A percentile compares a stretch with the other conserved stretches of the same genome.
Conservation (phyloP, 2,329 filamentous ascomycete species). For the Aspergillus quadricinctus region DNA sequence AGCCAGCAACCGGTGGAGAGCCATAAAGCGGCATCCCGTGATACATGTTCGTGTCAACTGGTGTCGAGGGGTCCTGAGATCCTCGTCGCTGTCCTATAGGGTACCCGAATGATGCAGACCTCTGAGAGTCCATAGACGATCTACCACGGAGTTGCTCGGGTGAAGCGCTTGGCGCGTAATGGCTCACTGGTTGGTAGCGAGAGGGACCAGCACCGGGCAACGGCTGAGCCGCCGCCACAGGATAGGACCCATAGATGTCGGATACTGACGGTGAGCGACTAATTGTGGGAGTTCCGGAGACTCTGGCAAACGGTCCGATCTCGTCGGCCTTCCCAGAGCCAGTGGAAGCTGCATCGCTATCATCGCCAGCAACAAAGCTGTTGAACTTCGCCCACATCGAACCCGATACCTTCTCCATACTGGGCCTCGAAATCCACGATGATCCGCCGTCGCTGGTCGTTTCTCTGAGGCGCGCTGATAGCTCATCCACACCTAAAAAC, state of each 20-base stretch:
- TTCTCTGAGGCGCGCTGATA: conserved; percentile 76
- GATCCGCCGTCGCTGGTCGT: conserved; percentile 75
- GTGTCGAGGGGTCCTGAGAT: conserved; percentile 35
- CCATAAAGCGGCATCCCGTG: conserved; percentile 27
- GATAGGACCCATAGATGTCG: conserved; percentile 67
- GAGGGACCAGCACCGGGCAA: conserved; percentile 33
- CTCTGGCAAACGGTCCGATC: conserved; percentile 74
- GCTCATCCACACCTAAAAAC: conserved; percentile 73
- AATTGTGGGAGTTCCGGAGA: conserved; percentile 69
- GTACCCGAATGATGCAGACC: conserved; percentile 36
- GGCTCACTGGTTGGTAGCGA: conserved; percentile 41
- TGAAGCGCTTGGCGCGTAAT: conserved; percentile 48
- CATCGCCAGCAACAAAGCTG: conserved; percentile 91
- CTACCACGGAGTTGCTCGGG: conserved; percentile 48
- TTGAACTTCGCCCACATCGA: conserved; percentile 91
- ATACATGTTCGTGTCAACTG: conserved; percentile 31
- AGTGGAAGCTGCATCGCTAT: conserved; percentile 62
- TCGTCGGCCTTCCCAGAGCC: conserved; percentile 57
- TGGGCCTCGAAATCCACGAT: conserved; percentile 92
- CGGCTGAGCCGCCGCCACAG: conserved; percentile 31
- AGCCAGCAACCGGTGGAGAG: conserved; percentile 27
- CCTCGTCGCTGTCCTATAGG: conserved; percentile 32
- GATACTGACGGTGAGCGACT: conserved; percentile 70
- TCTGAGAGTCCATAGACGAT: conserved; percentile 47
- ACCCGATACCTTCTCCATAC: conserved; percentile 90